phyloP scores from a whole-genome alignment of 2,329 filamentous ascomycete species.

The Alternaria ventricosa region DNA sequence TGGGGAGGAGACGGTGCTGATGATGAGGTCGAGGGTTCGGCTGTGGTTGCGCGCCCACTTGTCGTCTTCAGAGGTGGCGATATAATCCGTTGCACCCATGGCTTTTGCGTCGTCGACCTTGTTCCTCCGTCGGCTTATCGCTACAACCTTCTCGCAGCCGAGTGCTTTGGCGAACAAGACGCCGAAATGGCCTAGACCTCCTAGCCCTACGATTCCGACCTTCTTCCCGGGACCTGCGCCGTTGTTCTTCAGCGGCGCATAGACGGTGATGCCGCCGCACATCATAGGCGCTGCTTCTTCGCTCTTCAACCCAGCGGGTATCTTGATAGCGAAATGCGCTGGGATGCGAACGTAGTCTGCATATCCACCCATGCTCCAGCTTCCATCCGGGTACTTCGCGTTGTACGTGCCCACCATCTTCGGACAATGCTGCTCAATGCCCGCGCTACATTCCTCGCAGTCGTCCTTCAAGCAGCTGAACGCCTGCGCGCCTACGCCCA shows the following conservation, averaged over 20 bases:
- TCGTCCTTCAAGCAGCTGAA: constrained; percentile 55
- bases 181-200: constrained; percentile 76
- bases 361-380: constrained; percentile 70
- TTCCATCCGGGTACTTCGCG: constrained; percentile 61
- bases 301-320: constrained; percentile 58
- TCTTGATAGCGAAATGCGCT: constrained; percentile 65
- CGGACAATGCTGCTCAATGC: constrained; percentile 53
- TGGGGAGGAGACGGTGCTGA: constrained; percentile 63
- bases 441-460: constrained; percentile 61
- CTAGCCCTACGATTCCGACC: constrained; percentile 75
- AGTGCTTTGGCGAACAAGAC: constrained; percentile 74
- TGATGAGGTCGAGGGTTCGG: constrained; percentile 66
- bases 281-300: constrained; percentile 71
- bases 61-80: constrained; percentile 49
- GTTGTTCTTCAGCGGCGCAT: constrained; percentile 70
- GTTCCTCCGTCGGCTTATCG: constrained; percentile 64
- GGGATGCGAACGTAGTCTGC: constrained; percentile 62
- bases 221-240: constrained; percentile 72
- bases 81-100: constrained; percentile 71
- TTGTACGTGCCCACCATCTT: constrained; percentile 66
- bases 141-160: constrained; percentile 70
- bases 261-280: constrained; percentile 79
- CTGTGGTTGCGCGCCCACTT: constrained; percentile 66
- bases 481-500: constrained; percentile 60
- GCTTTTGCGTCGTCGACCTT: constrained; percentile 67